Conservation (phyloP, 352 stramenopile genomes). For the Pythium rishiriense region DNA sequence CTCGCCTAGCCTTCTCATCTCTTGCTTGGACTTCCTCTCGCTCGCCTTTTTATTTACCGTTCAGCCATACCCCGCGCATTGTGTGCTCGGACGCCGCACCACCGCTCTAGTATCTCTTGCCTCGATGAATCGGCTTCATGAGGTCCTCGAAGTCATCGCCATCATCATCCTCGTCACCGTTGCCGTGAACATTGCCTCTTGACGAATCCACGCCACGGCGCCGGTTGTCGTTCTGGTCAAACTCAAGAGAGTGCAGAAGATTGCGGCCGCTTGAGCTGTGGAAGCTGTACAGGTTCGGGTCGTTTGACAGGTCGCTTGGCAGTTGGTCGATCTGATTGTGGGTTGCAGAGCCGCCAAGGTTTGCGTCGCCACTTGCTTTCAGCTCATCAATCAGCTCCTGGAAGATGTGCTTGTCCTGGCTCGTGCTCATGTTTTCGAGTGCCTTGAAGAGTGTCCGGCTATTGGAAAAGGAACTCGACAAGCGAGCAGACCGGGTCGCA, state of each 20-base stretch:
- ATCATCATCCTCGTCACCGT: constrained; percentile 43
- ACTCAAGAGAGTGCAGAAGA: constrained; percentile 35
- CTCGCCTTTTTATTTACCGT: too few species aligned
- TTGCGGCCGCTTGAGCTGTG: constrained; percentile 24
- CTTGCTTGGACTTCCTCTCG: too few species aligned
- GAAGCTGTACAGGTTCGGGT: constrained; percentile 26
- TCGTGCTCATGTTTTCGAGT: constrained; percentile 51
- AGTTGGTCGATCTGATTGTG: constrained; percentile 20
- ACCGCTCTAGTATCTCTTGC: constrained; percentile 24
- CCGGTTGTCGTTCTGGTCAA: constrained; percentile 19
- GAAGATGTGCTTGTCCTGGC: constrained; percentile 71
- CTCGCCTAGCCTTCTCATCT: too few species aligned
- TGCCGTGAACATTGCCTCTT: constrained; percentile 6
- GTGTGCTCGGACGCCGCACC: too few species aligned
- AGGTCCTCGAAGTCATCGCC: constrained; percentile 26
- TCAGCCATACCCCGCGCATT: too few species aligned
- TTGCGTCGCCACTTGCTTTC: constrained; percentile 18
- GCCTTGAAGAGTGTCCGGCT: constrained; percentile 55
- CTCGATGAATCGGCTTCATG: constrained; percentile 26
- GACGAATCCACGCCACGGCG: neutral
- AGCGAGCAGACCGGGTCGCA: constrained; percentile 30
- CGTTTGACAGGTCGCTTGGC: constrained; percentile 24
- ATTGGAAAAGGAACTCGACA: constrained; percentile 60
- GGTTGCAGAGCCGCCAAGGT: neutral
- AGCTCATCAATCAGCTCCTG: constrained; percentile 59